Conservation (phyloP, 192 early-diverging fungal species). For the Gaertneriomyces sp. region DNA sequence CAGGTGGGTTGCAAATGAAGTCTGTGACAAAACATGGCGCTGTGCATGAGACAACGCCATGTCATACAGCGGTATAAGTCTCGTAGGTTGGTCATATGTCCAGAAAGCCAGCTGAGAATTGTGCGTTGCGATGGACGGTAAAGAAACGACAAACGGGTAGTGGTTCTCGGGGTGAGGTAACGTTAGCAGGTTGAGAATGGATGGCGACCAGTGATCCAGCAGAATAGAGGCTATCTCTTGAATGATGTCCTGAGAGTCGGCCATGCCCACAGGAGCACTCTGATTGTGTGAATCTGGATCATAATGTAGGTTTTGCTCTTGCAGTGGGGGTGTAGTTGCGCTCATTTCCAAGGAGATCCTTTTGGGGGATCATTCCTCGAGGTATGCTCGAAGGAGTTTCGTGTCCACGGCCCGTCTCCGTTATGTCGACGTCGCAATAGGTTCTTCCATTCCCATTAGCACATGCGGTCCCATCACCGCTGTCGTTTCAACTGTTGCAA, state of each 20-base stretch:
- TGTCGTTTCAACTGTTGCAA: too few species aligned
- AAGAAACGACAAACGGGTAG: constrained; percentile 35
- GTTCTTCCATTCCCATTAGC: too few species aligned
- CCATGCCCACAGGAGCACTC: background rate
- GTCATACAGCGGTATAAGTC: constrained; percentile 4
- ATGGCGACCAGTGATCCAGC: background rate
- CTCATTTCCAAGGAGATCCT: background rate
- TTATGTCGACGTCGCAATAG: too few species aligned
- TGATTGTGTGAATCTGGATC: background rate
- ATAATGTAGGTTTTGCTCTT: background rate
- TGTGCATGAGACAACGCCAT: constrained; percentile 11
- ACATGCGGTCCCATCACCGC: too few species aligned
- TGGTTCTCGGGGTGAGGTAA: constrained; percentile 25
- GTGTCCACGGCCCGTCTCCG: too few species aligned
- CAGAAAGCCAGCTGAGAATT: constrained; percentile 26
- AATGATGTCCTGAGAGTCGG: constrained; percentile 3
- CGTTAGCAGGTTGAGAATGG: constrained; percentile 19
- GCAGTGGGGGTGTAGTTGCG: background rate
- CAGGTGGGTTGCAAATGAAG: constrained; percentile 6
- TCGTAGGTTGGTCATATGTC: constrained; percentile 9
- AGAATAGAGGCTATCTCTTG: constrained; percentile 6
- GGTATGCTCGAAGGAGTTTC: too few species aligned
- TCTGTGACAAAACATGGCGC: background rate
- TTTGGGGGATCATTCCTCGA: too few species aligned
- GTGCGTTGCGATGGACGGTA: background rate